Conservation (phyloP, 2,329 filamentous ascomycete species). For the Dactylonectria estremocensis region DNA sequence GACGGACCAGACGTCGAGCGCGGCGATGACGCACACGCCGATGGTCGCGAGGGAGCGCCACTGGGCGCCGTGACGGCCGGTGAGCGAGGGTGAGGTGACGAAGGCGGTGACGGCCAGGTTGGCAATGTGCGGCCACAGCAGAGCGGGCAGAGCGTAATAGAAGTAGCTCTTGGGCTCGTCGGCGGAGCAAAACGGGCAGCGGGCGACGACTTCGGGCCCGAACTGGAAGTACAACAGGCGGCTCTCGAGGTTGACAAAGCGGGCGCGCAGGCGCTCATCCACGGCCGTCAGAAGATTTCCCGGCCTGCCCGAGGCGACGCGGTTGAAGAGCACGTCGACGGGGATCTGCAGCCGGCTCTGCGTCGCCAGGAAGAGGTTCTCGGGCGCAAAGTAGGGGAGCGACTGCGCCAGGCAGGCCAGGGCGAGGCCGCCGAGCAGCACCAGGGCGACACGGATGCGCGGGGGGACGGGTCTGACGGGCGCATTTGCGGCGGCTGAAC, state of each 20-base stretch:
- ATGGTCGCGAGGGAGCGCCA: constrained; percentile 83
- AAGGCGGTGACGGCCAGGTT: constrained; percentile 82
- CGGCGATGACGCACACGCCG: constrained; percentile 70
- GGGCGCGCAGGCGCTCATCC: constrained; percentile 77
- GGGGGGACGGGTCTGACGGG: constrained; percentile 70
- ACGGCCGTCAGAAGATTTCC: constrained; percentile 62
- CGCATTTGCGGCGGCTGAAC: constrained; percentile 60
- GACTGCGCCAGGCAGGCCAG: constrained; percentile 69
- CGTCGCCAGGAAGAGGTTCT: constrained; percentile 86
- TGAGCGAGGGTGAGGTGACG: constrained; percentile 78
- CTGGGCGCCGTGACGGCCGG: constrained; percentile 72
- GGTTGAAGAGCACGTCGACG: constrained; percentile 86
- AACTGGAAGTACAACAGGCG: constrained; percentile 87
- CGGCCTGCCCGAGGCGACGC: constrained; percentile 73
- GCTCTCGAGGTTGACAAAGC: constrained; percentile 80
- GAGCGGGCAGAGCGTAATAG: constrained; percentile 82
- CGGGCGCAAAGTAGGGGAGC: constrained; percentile 77
- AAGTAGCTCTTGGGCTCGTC: constrained; percentile 81
- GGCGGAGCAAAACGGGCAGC: constrained; percentile 87
- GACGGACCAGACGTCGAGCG: constrained; percentile 77
- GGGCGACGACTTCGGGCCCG: constrained; percentile 80
- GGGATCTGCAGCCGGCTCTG: constrained; percentile 87
- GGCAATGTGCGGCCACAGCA: constrained; percentile 83
- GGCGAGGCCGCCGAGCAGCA: constrained; percentile 69
- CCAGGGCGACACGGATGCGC: constrained; percentile 70